phyloP scores from a whole-genome alignment of 176 grass and related monocot genomes.

The Hyparrhenia diplandra region DNA sequence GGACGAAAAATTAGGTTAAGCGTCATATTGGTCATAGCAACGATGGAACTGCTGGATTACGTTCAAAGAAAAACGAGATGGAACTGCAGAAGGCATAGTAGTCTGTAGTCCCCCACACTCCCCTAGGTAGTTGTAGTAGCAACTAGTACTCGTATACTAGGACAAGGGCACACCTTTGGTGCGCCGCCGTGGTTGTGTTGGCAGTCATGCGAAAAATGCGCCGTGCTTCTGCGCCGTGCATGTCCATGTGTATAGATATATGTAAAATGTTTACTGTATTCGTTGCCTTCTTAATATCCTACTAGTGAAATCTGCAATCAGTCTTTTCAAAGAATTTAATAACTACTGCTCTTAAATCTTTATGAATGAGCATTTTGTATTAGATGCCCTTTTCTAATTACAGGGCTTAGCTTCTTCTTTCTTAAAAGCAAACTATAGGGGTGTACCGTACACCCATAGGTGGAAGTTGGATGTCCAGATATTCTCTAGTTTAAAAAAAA shows the following conservation, averaged over 20 bases:
- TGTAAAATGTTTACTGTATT: not conserved
- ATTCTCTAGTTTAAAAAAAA: too few species aligned
- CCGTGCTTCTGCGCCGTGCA: not conserved
- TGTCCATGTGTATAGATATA: not conserved
- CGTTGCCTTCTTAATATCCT: not conserved
- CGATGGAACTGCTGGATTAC: too few species aligned
- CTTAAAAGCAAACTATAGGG: too few species aligned
- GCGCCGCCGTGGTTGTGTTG: not conserved
- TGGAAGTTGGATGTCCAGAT: too few species aligned
- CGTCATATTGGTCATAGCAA: constrained; percentile 5
- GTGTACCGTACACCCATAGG: too few species aligned
- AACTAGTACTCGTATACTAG: not conserved
- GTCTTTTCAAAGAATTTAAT: not conserved
- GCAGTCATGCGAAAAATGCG: not conserved
- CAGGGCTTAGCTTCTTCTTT: too few species aligned
- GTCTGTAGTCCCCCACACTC: not conserved
- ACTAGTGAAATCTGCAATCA: not conserved
- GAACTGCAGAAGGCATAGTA: not conserved
- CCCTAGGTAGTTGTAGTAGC: too few species aligned
- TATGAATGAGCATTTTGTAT: not conserved
- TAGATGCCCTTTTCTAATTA: too few species aligned
- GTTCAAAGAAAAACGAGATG: too few species aligned
- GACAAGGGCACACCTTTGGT: not conserved
- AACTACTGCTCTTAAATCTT: not conserved
- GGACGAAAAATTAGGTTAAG: constrained; percentile 16